Evolutionary conservation across 164 flowering plant species (phyloP), one percentile per base, ranked within the genome.

Genomic region (Echeveria elegans): DNA sequence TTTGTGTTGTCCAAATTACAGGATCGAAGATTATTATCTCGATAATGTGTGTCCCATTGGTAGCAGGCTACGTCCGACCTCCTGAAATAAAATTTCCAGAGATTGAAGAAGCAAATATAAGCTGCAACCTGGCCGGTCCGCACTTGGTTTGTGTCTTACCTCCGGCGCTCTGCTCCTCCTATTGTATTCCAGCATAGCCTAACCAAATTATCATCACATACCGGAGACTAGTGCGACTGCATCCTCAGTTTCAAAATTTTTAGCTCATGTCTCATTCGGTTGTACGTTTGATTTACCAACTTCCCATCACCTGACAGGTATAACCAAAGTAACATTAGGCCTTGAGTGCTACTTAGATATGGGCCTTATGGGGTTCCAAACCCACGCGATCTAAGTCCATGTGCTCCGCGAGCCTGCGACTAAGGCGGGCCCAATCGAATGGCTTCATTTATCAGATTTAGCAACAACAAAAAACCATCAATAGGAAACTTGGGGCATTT

Each of bases 101-200:
- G 67, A 73, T 92, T 2, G 84, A 81, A 15, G 85, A 83, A 70
- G 77, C 88, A 68, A 86, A 86, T 66, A 84, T 95, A 77, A 89
- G 94, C 63, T 84, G 94, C 87, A 95, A 83, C 63, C 97, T 96
- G 59, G 81, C 97, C 30, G 96, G 89, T 10, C 97, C 99, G 0
- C 97, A 95, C 70, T 74, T 95, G 70, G 82, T 95, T 38, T 88
- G 99, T 68, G 85, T 95, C 65, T 79, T 92, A 84, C 99, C 99
- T 68, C 90, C 97, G 0, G 70, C 85, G 71, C 88, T 90, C 68
- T 87, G 97, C 85, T 95, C 97, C 24, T 92, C 99, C 12, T 95
- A 77, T 74, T 95, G 97, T 71, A 76, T 87, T 59, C 87, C 96
- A 18, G 66, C 66, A 15, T 32, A 36, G 31, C 82, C 85, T 43